A percentile compares a stretch with the other conserved stretches of the same genome.
Conservation (phyloP, 1,284 basidiomycete species). For the Austroboletus niveus region DNA sequence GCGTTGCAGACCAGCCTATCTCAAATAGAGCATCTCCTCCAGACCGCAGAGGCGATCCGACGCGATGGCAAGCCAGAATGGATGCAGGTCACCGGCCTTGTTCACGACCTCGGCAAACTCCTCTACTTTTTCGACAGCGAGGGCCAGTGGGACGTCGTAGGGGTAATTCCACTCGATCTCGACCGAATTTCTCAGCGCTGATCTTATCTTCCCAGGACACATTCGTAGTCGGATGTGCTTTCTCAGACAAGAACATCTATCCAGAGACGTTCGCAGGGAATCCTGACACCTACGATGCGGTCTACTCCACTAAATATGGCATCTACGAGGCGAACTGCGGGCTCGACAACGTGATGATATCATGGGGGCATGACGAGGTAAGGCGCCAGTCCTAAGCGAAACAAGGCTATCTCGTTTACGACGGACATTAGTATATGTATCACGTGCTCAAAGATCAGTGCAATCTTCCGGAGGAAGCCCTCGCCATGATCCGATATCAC, state of each 20-base stretch:
- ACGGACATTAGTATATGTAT: constrained; percentile 62
- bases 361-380: constrained; percentile 89
- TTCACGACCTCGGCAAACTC: constrained; percentile 88
- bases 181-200: constrained; percentile 6
- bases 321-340: constrained; percentile 86
- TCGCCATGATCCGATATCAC: constrained; percentile 93
- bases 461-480: constrained; percentile 77
- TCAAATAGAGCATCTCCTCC: constrained; percentile 89
- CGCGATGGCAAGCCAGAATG: constrained; percentile 86
- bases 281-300: constrained; percentile 68
- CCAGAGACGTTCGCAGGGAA: constrained; percentile 82
- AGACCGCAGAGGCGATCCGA: constrained; percentile 90
- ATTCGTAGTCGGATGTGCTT: constrained; percentile 84
- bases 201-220: constrained; percentile 58
- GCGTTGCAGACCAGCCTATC: constrained; percentile 62
- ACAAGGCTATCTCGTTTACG: constrained; percentile 8
- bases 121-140: constrained; percentile 79
- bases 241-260: constrained; percentile 83
- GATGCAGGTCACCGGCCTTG: constrained; percentile 88
- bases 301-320: constrained; percentile 80
- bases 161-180: constrained; percentile 40
- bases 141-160: constrained; percentile 92
- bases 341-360: constrained; percentile 87
- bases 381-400: constrained; percentile 6
- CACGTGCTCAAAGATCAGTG: constrained; percentile 75